These are phyloP conservation scores for Lentinus polychrous DNA, from an alignment of 1,284 basidiomycete species.

Conservation along the genomic window DNA sequence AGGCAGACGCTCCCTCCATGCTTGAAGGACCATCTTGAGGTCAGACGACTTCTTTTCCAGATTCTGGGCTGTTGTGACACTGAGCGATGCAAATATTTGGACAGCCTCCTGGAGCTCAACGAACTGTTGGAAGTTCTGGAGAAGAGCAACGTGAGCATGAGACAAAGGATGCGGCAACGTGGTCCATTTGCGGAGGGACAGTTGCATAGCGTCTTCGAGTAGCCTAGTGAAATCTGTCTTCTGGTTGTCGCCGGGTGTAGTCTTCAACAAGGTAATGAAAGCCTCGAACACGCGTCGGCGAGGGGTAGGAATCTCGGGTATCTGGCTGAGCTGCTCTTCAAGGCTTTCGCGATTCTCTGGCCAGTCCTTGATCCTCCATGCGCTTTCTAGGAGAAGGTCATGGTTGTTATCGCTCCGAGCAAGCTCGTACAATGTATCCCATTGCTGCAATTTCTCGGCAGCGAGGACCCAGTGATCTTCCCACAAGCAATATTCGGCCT, in stretches of 20 bases:
- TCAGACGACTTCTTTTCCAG: constrained; percentile 94
- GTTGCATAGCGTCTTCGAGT: constrained; percentile 95
- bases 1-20: constrained; percentile 96
- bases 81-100: constrained; percentile 88
- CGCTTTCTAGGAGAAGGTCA: constrained; percentile 90
- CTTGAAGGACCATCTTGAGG: constrained; percentile 92
- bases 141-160: constrained; percentile 86
- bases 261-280: constrained; percentile 80
- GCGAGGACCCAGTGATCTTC: constrained; percentile 99
- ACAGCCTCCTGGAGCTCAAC: constrained; percentile 97
- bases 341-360: constrained; percentile 71
- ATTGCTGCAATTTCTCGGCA: constrained; percentile 95
- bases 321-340: constrained; percentile 78
- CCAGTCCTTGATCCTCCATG: constrained; percentile 96
- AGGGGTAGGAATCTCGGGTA: constrained; percentile 87
- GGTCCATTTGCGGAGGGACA: constrained; percentile 95
- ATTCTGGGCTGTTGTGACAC: constrained; percentile 83
- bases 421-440: constrained; percentile 94
- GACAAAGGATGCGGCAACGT: constrained; percentile 83
- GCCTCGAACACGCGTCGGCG: constrained; percentile 94
- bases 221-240: constrained; percentile 79
- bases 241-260: constrained; percentile 43
- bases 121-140: constrained; percentile 99
- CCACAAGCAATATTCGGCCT: constrained; percentile 97
- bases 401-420: constrained; percentile 89